Base-by-base conservation (phyloP, 345 rosid genomes). In the Salix purpurea region DNA sequence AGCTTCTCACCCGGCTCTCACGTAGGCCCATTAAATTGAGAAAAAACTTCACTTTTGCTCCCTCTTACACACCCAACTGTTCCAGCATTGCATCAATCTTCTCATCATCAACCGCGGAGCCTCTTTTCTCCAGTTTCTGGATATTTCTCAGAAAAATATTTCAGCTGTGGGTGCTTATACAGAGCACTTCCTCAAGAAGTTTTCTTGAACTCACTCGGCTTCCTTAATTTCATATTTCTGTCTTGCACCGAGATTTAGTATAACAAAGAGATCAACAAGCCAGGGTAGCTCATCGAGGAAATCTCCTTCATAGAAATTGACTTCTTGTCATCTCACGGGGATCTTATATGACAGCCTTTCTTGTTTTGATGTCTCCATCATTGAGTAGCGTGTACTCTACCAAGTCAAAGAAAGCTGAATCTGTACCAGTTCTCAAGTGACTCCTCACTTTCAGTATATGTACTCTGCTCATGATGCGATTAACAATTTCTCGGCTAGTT, bases 301-400 rank as follows among this genome's bases (percentile, higher is more conserved):
- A 79, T 91, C 92, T 34, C 92, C 92, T 82, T 90, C 90, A 80
- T 92, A 90, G 65, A 88, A 90, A 78, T 92, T 94, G 66, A 92
- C 76, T 73, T 39, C 82, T 73, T 2, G 96, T 92, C 94, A 91
- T 92, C 79, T 91, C 86, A 4, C 92, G 90, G 19, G 91, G 89
- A 84, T 91, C 91, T 70, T 83, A 87, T 52, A 88, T 89, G 78
- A 91, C 86, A 34, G 86, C 83, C 36, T 77, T 87, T 80, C 83
- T 90, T 42, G 87, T 86, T 37, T 80, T 82, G 72, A 78, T 70
- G 71, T 86, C 85, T 5, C 39, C 71, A 32, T 84, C 88, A 67
- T 83, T 82, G 67, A 84, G 89, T 36, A 92, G 75, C 2, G 90
- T 85, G 67, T 87, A 79, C 85, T 91, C 96, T 70, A 91, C 92